Conservation (phyloP, 306 rosid genomes). For the Pachyrhizus erosus region DNA sequence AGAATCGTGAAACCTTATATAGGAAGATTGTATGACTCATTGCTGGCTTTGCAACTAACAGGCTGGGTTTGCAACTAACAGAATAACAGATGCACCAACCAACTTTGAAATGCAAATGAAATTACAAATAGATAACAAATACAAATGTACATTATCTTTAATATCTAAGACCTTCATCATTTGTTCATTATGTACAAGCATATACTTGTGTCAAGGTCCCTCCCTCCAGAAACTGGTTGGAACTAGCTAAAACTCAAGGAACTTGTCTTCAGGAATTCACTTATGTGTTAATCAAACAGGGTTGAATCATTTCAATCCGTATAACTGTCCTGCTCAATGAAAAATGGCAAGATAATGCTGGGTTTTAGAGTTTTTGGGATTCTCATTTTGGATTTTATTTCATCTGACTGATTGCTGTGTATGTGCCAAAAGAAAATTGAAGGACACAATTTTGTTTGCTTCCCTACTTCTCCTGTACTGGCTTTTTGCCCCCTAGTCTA, state of each 20-base stretch:
- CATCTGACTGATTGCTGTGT: slow-evolving; percentile 7
- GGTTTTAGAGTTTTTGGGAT: background rate
- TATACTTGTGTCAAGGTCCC: background rate
- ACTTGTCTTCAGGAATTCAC: background rate
- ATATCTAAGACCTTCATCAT: background rate
- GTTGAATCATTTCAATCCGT: slow-evolving; percentile 4
- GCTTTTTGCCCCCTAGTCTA: background rate
- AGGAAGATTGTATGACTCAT: background rate
- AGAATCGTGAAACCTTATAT: background rate
- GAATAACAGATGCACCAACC: background rate
- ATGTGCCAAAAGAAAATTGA: slow-evolving; percentile 3
- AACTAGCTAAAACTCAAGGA: background rate
- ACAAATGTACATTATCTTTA: background rate
- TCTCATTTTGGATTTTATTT: slow-evolving; percentile 25
- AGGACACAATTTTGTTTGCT: slow-evolving; percentile 11
- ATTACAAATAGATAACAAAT: background rate
- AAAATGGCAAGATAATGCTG: slow-evolving; percentile 5
- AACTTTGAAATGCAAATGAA: background rate
- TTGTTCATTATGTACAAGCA: background rate
- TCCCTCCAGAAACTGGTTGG: background rate
- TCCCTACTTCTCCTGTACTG: background rate
- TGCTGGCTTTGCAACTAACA: background rate
- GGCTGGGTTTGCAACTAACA: background rate
- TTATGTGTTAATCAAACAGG: slow-evolving; percentile 8
- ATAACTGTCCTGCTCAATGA: background rate